phyloP scores from a whole-genome alignment of 805 yeast genomes.

The Wickerhamiella qilinensis region DNA sequence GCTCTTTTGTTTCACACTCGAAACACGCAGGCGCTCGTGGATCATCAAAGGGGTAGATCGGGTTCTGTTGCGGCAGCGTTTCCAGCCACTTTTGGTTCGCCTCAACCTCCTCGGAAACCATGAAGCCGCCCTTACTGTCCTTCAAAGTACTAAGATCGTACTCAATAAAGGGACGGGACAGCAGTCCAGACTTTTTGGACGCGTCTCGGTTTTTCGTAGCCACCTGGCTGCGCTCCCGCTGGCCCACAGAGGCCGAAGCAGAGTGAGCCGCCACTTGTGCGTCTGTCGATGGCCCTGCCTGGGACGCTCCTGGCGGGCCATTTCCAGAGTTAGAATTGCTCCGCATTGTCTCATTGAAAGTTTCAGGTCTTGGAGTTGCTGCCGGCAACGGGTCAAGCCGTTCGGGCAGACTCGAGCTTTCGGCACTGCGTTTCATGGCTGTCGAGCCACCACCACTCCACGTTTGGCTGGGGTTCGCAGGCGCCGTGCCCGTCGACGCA shows the following conservation, averaged over 20 bases:
- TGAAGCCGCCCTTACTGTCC: constrained; percentile 77
- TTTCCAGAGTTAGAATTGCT: not conserved
- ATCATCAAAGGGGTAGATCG: constrained; percentile 30
- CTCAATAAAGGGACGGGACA: constrained; percentile 23
- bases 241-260: too few relatives aligned
- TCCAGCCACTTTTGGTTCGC: constrained; percentile 15
- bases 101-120: constrained; percentile 28
- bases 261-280: too few relatives aligned
- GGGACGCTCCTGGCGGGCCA: too few relatives aligned
- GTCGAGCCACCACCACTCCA: not conserved
- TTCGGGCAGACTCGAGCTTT: not conserved
- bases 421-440: not conserved
- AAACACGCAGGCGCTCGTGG: constrained; percentile 64
- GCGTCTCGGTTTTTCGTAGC: constrained; percentile 1
- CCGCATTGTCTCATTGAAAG: too few relatives aligned
- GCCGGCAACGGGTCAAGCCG: not conserved
- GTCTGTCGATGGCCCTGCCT: too few relatives aligned
- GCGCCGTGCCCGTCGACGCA: not conserved
- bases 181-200: constrained; percentile 6
- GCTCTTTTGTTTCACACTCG: constrained; percentile 69
- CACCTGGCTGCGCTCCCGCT: not conserved
- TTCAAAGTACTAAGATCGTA: constrained; percentile 77
- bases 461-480: not conserved
- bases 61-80: constrained; percentile 22
- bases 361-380: too few relatives aligned